Base-by-base conservation (phyloP, 2,329 filamentous ascomycete genomes). In the Exophiala spinifera region DNA sequence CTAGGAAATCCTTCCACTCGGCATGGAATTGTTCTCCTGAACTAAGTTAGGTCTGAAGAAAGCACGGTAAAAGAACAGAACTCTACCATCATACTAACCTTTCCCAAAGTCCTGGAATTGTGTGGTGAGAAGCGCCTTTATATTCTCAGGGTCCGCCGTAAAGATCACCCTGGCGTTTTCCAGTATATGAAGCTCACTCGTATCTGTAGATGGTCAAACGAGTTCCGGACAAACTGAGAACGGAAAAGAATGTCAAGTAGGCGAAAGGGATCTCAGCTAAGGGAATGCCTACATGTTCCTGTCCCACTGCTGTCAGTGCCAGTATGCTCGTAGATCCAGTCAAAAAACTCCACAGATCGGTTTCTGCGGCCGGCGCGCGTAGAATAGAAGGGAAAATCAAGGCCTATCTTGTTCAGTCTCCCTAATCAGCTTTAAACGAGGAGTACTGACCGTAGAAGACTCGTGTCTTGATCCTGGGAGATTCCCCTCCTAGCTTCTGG, bases 51-150 rank as follows among this genome's bases (percentile, higher is more conserved):
- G n/a, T 39, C 19, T 31, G 28, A 5, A 31, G 28, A 10, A 31
- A 21, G 46, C 23, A 21, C 31, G 28, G 25, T 10, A 13, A 36
- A 1, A 19, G 17, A 4, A 15, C 23, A 8, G 19, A 20, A 76
- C 73, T 63, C 84, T 74, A 7, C 91, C 5, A 10, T n/a, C n/a
- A 17, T 13, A 46, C 46, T 40, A 25, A 53, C 56, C 91, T 72
- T 96, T 96, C 60, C 91, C 91, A 67, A 85, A 96, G 66, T 95
- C 88, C 37, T 74, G 73, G 66, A 96, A 96, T 66, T 96, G 89
- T 1, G 86, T 87, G 0, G 91, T 88, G n/a, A 96, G 77, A 19
- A 96, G 79, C 4, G 91, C 89, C 70, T 96, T 95, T 74, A 95
- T 87, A 67, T 96, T 96, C 65, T 95, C 89, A 0, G 88, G 87